Evolutionary conservation across 2,329 filamentous ascomycete genomes (phyloP), one percentile per base, ranked within the genome.

Genomic region (Leptographium radiaticola): DNA sequence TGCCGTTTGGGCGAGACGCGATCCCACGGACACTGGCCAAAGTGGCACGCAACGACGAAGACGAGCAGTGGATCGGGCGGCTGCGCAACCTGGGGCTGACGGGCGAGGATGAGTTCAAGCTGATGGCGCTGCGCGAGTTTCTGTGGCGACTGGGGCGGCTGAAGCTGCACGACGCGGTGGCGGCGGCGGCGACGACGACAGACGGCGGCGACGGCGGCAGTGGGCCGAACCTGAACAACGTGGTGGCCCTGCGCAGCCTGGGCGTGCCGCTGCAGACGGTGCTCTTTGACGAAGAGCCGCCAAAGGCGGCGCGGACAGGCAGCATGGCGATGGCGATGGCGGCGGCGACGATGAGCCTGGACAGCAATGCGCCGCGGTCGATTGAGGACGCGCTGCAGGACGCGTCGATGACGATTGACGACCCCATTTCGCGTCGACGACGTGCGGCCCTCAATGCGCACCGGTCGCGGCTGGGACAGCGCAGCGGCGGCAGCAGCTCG

Each of bases 371-470:
- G 34, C 58, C 59, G 8, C 86, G 88, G 60, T 95, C 89, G 0
- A 93, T 97, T 59, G 82, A 87, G 4, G 91, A 97, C 68, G 93
- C 93, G 7, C 73, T 97, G 16, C 74, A 95, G 34, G 93, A 97
- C 67, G 93, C 93, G 8, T 94, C 89, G 1, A 90, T 88, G 70
- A 89, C 86, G 0, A 89, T 93, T 58, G 86, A 91, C 62, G 83
- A 86, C 59, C 73, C 81, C 0, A 68, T 79, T 9, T 70, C 79
- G 2, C 76, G 74, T 63, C 74, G 74, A 59, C 73, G 73, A 52
- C 72, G 74, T 34, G 72, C 74, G 15, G 74, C 75, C 0, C 62
- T 73, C n/a, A 79, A 79, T 57, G 71, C 61, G 13, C 76, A 79
- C 58, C 72, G 68, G 54, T 68, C 72, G 31, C 70, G 75, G 31